Evolutionary conservation across 768 basidiomycete genomes (phyloP).

Genomic region (Leccinum olivaceopallidum): DNA sequence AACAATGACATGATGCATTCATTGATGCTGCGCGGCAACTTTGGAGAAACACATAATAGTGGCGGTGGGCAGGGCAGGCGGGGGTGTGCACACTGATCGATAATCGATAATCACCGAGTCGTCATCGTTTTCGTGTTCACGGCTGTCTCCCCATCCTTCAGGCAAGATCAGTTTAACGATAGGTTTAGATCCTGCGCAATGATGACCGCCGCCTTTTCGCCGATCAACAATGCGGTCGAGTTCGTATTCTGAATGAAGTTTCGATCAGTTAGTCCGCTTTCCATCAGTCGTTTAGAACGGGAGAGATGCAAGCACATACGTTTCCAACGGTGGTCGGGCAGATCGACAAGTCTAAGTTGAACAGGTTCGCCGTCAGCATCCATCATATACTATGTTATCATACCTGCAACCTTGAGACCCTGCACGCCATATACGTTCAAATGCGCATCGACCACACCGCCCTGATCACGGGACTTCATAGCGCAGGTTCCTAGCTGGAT

Average conservation of each 20-base stretch:
- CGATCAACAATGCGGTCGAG: constrained; percentile 18
- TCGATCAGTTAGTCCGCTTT: not conserved
- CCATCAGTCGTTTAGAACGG: not conserved
- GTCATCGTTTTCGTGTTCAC: not conserved
- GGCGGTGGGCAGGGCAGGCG: too few relatives aligned
- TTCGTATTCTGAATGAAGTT: constrained; percentile 12
- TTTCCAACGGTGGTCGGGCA: constrained; percentile 8
- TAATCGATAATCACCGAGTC: not conserved
- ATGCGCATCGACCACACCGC: constrained; percentile 62
- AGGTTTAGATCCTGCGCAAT: constrained; percentile 12
- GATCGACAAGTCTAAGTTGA: constrained; percentile 3
- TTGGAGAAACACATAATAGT: not conserved
- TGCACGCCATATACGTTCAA: constrained; percentile 64
- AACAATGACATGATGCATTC: not conserved
- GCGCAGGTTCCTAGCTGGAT: constrained; percentile 54
- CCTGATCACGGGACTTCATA: constrained; percentile 60
- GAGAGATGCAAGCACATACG: not conserved
- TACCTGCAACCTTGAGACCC: constrained; percentile 62
- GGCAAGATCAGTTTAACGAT: not conserved
- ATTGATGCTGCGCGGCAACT: not conserved
- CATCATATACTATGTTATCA: not conserved
- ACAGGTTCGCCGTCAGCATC: not conserved
- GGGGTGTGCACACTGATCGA: not conserved
- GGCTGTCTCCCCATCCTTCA: not conserved
- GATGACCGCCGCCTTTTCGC: constrained; percentile 19